Base-by-base conservation (phyloP, 75 land plant genomes). In the Picea sitchensis region DNA sequence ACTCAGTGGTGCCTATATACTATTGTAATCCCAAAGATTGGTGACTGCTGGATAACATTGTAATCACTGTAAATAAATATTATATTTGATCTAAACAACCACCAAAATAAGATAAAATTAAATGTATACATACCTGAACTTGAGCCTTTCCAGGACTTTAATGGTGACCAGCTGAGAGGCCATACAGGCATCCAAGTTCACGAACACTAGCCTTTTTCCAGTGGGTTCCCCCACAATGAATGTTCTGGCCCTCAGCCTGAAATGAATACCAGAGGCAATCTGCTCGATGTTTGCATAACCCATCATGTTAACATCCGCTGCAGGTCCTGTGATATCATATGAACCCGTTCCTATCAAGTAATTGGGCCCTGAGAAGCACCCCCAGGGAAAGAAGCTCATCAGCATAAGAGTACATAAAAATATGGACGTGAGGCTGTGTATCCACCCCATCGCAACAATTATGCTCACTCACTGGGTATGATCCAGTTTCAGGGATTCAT, bases 241-340 rank as follows among this genome's bases (percentile, higher is more conserved):
- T 11, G 90, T 47, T 15, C 99, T 86, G 41, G 99, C 94, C 58
- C 93, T 89, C 63, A 93, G 80, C 79, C 99, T 87, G 78, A 97
- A 86, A 78, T 97, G 99, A 73, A 97, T 76, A 0, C 99, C 99
- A 51, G 96, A 92, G 14, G 92, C 96, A 79, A 76, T 86, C 85
- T 95, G 99, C 1, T 87, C 88, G 7, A 86, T 76, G 61, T 95
- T 95, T 47, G 99, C 95, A 85, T 97, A 97, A 8, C 99, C 99
- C 99, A 97, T 97, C 95, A 97, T 90, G 80, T 97, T 97, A 17
- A 95, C 95, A 90, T 97, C 99, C 0, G 99, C 98, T 21, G 99
- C 98, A 60, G 99, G 98, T 59, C 99, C 99, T 4, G 99, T 97
- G 58, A 97, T 95, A 85, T 97, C 99, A 83, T 91, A 89, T 88